These are phyloP conservation scores for Phalaenopsis hybrid DNA, from an alignment of 116 monocot genomes.

Conservation along the genomic window DNA sequence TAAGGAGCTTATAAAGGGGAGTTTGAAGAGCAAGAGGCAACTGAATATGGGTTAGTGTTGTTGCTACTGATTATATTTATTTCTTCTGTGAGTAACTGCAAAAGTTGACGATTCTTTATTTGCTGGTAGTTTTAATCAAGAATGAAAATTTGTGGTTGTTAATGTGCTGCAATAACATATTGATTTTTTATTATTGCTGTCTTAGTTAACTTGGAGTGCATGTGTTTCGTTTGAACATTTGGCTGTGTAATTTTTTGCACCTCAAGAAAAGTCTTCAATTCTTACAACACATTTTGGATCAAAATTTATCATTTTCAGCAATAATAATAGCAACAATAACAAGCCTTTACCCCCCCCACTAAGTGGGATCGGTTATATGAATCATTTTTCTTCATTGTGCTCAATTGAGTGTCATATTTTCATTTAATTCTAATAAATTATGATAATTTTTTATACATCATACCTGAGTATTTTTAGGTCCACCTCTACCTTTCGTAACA, in stretches of 20 bases:
- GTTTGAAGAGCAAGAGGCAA: conserved; percentile 64
- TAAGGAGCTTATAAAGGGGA: conserved; percentile 51
- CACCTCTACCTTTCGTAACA: no score
- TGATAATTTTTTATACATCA: no score
- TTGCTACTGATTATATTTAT: background rate
- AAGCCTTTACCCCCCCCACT: no score
- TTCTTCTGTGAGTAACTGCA: background rate
- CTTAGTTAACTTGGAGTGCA: background rate
- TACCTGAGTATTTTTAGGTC: no score
- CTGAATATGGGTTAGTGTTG: conserved; percentile 74
- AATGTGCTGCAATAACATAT: background rate
- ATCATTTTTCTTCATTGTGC: no score
- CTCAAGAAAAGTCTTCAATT: no score
- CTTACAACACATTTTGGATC: no score
- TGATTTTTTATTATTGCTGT: background rate
- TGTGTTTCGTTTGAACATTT: background rate
- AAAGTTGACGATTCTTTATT: background rate
- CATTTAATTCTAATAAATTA: no score
- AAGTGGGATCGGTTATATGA: no score
- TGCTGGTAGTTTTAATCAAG: background rate
- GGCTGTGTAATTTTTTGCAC: background rate
- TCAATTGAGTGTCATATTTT: no score
- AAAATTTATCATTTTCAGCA: no score
- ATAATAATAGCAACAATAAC: no score
- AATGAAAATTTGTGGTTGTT: background rate